These are phyloP conservation scores for Sporothrix curviconia DNA, from an alignment of 2,329 filamentous ascomycete genomes.

Conservation along the genomic window DNA sequence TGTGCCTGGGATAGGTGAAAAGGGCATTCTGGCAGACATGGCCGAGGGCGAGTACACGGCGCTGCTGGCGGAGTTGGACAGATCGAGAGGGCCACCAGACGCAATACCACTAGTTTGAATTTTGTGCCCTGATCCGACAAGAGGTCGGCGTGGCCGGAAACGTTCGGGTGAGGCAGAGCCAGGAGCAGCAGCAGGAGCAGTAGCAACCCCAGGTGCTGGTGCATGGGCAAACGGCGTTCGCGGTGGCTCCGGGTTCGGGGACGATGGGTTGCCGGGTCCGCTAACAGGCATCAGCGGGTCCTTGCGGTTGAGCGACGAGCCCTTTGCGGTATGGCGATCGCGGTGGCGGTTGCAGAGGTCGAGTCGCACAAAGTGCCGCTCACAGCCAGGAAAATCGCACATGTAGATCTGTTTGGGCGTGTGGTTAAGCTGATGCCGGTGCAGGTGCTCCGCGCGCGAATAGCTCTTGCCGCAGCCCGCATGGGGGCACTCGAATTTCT, in stretches of 20 bases:
- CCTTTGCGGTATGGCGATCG: constrained; percentile 73
- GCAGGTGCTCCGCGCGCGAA: constrained; percentile 88
- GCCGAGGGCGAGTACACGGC: neutral
- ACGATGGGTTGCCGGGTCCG: constrained; percentile 33
- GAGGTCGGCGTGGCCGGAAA: constrained; percentile 30
- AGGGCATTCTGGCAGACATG: constrained; percentile 27
- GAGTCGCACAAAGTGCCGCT: constrained; percentile 83
- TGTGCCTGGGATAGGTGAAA: constrained; percentile 40
- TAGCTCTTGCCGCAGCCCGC: constrained; percentile 93
- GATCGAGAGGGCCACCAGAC: neutral
- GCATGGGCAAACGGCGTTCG: constrained; percentile 34
- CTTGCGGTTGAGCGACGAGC: constrained; percentile 68
- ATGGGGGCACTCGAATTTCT: constrained; percentile 76
- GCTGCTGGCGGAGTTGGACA: neutral
- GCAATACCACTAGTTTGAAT: neutral
- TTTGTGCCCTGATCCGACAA: constrained; percentile 22
- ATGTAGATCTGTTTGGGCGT: constrained; percentile 91
- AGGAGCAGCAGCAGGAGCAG: no score
- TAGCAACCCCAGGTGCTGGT: no score
- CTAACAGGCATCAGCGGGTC: constrained; percentile 51
- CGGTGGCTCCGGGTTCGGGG: constrained; percentile 33
- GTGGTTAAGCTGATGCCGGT: constrained; percentile 93
- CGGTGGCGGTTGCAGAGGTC: constrained; percentile 83
- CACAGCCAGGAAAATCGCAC: constrained; percentile 88
- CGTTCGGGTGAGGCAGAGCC: constrained; percentile 43